These are phyloP conservation scores for Monilinia vaccinii-corymbosi DNA, from an alignment of 2,329 filamentous ascomycete genomes.

Conservation along the genomic window DNA sequence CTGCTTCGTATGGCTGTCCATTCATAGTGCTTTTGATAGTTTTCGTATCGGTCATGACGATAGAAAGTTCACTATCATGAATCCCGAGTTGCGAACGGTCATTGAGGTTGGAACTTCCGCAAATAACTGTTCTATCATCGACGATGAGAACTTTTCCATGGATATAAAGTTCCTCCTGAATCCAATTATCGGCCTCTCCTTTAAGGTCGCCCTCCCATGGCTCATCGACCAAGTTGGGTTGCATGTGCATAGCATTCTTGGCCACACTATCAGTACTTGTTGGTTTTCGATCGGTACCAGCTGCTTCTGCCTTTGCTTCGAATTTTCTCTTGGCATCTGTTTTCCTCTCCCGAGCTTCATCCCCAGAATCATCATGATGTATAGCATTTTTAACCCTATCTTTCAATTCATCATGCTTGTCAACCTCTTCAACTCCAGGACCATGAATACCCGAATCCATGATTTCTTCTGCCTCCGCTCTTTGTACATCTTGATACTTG, in stretches of 20 bases:
- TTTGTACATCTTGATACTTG: constrained; percentile 76
- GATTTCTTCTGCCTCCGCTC: constrained; percentile 80
- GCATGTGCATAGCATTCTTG: constrained; percentile 71
- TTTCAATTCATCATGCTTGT: constrained; percentile 39
- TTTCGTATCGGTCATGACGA: constrained; percentile 79
- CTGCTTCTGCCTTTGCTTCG: constrained; percentile 36
- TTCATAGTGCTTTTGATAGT: constrained; percentile 66
- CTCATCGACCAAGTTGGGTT: constrained; percentile 57
- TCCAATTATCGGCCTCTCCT: constrained; percentile 76
- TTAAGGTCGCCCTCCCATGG: constrained; percentile 65
- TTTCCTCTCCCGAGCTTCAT: constrained; percentile 33
- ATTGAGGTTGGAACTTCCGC: constrained; percentile 84
- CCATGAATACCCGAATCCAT: constrained; percentile 69
- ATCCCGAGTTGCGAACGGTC: constrained; percentile 80
- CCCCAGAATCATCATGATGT: constrained; percentile 27
- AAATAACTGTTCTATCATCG: constrained; percentile 78
- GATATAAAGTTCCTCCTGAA: constrained; percentile 94
- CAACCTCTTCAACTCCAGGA: constrained; percentile 33
- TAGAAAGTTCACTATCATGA: constrained; percentile 84
- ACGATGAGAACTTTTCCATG: constrained; percentile 86
- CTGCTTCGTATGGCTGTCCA: constrained; percentile 65
- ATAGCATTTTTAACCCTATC: constrained; percentile 31
- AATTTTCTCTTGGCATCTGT: constrained; percentile 44
- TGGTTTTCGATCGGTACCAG: constrained; percentile 24
- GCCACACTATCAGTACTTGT: constrained; percentile 45